Evolutionary conservation across 1,139 yeast species (phyloP).

Genomic region (Magnusiomyces tetraspermus): DNA sequence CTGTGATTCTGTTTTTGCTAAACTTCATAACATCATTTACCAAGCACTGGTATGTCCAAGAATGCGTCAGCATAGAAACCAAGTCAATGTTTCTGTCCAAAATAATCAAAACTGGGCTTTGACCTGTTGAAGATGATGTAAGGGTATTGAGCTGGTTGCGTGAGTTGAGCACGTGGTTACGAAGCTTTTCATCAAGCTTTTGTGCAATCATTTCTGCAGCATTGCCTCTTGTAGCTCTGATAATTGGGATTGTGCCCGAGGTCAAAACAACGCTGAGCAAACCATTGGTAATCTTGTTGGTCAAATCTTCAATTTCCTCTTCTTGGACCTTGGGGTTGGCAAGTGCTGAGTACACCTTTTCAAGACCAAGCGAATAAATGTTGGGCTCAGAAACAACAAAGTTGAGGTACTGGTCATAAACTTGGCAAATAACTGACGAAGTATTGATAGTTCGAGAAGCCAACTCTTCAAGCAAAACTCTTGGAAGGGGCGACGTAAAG

Average conservation of each 20-base stretch:
- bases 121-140: conserved; percentile 24
- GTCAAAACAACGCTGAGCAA: conserved; percentile 73
- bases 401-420: conserved; percentile 86
- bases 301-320: conserved; percentile 57
- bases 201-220: conserved; percentile 93
- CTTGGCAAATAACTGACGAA: conserved; percentile 66
- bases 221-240: conserved; percentile 84
- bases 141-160: conserved; percentile 30
- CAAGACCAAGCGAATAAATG: conserved; percentile 68
- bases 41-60: conserved; percentile 97
- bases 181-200: conserved; percentile 66
- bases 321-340: conserved; percentile 67
- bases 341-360: conserved; percentile 55
- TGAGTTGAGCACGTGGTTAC: conserved; percentile 76
- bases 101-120: conserved; percentile 65
- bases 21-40: conserved; percentile 84
- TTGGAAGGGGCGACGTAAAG: conserved; percentile 68
- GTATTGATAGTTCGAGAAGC: conserved; percentile 72
- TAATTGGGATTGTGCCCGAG: conserved; percentile 71
- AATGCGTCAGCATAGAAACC: conserved; percentile 89
- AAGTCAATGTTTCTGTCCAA: conserved; percentile 85
- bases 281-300: conserved; percentile 68
- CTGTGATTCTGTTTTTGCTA: conserved; percentile 67
- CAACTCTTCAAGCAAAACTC: conserved; percentile 76
- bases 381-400: conserved; percentile 90